Evolutionary conservation across 345 rosid genomes (phyloP).

Genomic region (Orychophragmus violaceus): DNA sequence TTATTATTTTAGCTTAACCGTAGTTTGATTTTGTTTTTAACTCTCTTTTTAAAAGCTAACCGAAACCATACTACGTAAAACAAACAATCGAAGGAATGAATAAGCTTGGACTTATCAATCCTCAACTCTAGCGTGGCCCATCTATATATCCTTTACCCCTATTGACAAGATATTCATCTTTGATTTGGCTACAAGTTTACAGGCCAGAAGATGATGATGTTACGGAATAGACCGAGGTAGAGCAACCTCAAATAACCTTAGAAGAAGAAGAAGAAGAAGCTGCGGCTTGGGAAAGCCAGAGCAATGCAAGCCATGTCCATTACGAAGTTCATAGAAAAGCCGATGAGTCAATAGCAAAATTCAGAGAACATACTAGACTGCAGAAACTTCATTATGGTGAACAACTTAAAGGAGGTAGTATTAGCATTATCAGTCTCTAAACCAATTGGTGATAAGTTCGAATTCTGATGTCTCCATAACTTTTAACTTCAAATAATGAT

Average conservation of each 20-base stretch:
- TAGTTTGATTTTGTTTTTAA: neutral
- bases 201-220: constrained; percentile 1
- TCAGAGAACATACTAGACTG: constrained; percentile 74
- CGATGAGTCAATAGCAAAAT: constrained; percentile 86
- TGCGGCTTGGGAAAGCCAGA: constrained; percentile 19
- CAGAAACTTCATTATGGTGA: constrained; percentile 54
- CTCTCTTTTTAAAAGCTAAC: too few relatives aligned
- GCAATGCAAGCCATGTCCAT: constrained; percentile 37
- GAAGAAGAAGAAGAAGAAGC: constrained; percentile 34
- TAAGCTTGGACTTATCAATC: too few relatives aligned
- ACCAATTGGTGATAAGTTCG: too few relatives aligned
- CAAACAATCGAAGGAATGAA: too few relatives aligned
- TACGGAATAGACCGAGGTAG: constrained; percentile 24
- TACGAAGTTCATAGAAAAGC: constrained; percentile 89
- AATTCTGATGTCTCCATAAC: too few relatives aligned
- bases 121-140: too few relatives aligned
- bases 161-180: too few relatives aligned
- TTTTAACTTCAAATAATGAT: too few relatives aligned
- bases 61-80: too few relatives aligned
- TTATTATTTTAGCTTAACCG: neutral
- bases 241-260: constrained; percentile 21
- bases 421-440: constrained; percentile 12
- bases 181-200: too few relatives aligned
- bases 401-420: constrained; percentile 43
- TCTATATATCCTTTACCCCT: too few relatives aligned